phyloP scores from a whole-genome alignment of 371 early-diverging fungal species.

The Phascolomyces articulosus region DNA sequence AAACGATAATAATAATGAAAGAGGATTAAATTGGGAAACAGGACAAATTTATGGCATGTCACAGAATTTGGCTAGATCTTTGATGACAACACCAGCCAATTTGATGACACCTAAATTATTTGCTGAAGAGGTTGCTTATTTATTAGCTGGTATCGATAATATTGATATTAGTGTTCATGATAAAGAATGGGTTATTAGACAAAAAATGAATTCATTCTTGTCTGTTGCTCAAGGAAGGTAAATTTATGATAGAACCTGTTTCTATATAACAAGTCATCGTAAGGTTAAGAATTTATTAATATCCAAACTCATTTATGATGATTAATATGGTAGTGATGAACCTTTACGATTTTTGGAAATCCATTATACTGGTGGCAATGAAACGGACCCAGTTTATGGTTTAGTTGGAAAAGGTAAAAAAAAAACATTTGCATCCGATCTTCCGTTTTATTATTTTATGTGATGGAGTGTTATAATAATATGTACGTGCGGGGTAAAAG shows the following conservation, averaged over 20 bases:
- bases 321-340: conserved; percentile 59
- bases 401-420: conserved; percentile 83
- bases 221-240: conserved; percentile 86
- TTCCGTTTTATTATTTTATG: not conserved
- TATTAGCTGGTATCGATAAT: conserved; percentile 59
- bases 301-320: no score
- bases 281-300: no score
- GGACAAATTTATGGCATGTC: conserved; percentile 77
- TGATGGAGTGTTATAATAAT: not conserved
- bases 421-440: not conserved
- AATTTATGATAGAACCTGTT: no score
- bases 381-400: conserved; percentile 58
- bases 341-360: conserved; percentile 90
- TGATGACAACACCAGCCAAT: conserved; percentile 95
- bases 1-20: not conserved
- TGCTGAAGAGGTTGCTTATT: conserved; percentile 61
- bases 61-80: conserved; percentile 92
- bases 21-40: conserved; percentile 49
- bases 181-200: conserved; percentile 74
- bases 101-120: conserved; percentile 94
- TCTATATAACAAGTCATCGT: no score
- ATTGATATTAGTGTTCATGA: conserved; percentile 80
- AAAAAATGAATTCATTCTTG: conserved; percentile 93
- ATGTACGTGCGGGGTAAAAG: no score
- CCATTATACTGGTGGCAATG: conserved; percentile 78